Percentiles rank a stretch among this genome's conserved stretches.
phyloP scores from a whole-genome alignment of 2,329 filamentous ascomycete species.

The Pseudogymnoascus sp. region DNA sequence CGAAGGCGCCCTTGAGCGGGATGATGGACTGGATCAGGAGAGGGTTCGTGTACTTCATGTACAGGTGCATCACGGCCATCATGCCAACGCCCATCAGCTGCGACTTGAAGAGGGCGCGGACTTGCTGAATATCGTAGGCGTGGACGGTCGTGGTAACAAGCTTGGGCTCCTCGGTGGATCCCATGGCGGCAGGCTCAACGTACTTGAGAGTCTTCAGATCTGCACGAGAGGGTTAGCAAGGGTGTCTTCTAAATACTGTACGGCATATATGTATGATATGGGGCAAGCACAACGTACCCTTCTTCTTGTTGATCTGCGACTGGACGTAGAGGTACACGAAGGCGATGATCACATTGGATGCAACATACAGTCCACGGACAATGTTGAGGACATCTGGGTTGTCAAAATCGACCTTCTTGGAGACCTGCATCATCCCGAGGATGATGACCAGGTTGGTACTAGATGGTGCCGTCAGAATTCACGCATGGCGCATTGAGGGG shows the following conservation, averaged over 20 bases:
- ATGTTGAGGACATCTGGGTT: conserved; percentile 63
- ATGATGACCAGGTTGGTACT: conserved; percentile 93
- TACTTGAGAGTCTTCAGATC: conserved; percentile 98
- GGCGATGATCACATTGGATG: conserved; percentile 76
- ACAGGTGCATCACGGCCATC: conserved; percentile 98
- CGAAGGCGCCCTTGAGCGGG: conserved; percentile 88
- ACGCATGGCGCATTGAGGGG: neutral
- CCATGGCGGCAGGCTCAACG: conserved; percentile 90
- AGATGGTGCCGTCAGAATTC: conserved; percentile 18
- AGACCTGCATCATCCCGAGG: conserved; percentile 95
- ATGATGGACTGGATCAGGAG: conserved; percentile 98
- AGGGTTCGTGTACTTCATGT: conserved; percentile 99
- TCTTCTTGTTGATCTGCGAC: conserved; percentile 86
- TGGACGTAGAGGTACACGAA: conserved; percentile 80
- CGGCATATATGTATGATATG: neutral
- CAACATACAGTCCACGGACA: conserved; percentile 55
- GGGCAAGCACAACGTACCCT: conserved; percentile 54
- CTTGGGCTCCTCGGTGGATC: conserved; percentile 88
- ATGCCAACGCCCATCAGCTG: conserved; percentile 95
- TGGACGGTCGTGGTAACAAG: conserved; percentile 93
- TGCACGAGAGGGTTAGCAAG: conserved; percentile 32
- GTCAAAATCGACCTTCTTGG: conserved; percentile 92
- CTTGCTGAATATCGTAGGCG: conserved; percentile 84
- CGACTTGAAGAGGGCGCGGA: conserved; percentile 75
- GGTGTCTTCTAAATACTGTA: neutral